phyloP scores from a whole-genome alignment of 805 yeast species.

The Komagataella pseudopastoris region DNA sequence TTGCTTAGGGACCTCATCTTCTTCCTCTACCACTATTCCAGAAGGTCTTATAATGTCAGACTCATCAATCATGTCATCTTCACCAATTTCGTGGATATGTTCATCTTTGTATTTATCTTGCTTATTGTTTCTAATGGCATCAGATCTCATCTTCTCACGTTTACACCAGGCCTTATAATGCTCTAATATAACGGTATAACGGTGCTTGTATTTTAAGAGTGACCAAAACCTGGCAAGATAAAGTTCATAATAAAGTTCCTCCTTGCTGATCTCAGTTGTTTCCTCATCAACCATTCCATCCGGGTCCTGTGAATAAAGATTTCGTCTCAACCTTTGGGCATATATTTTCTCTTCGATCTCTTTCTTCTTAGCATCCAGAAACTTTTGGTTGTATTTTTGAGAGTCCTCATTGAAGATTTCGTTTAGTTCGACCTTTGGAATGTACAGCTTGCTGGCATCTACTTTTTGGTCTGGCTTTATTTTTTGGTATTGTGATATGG shows the following conservation, averaged over 20 bases:
- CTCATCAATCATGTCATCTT: neutral
- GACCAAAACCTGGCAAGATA: neutral
- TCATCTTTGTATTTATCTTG: constrained; percentile 3
- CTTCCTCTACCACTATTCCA: neutral
- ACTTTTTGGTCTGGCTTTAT: constrained; percentile 2
- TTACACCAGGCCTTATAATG: neutral
- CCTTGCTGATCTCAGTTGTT: neutral
- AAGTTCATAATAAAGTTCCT: neutral
- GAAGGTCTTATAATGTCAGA: neutral
- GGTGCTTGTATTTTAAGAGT: neutral
- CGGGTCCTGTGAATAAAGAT: neutral
- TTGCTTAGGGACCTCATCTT: neutral
- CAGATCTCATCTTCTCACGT: neutral
- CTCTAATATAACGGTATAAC: neutral
- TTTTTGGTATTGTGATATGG: neutral
- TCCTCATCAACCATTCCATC: neutral
- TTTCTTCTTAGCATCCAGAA: constrained; percentile 2
- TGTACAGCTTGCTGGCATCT: constrained; percentile 4
- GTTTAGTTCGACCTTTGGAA: constrained; percentile 6
- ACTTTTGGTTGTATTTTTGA: constrained; percentile 2
- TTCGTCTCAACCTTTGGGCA: neutral
- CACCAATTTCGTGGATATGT: neutral
- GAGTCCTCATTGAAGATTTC: constrained; percentile 5
- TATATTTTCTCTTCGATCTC: constrained; percentile 1
- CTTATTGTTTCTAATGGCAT: neutral